phyloP scores from a whole-genome alignment of 1,139 yeast species.

The Hanseniaspora gamundiae region DNA sequence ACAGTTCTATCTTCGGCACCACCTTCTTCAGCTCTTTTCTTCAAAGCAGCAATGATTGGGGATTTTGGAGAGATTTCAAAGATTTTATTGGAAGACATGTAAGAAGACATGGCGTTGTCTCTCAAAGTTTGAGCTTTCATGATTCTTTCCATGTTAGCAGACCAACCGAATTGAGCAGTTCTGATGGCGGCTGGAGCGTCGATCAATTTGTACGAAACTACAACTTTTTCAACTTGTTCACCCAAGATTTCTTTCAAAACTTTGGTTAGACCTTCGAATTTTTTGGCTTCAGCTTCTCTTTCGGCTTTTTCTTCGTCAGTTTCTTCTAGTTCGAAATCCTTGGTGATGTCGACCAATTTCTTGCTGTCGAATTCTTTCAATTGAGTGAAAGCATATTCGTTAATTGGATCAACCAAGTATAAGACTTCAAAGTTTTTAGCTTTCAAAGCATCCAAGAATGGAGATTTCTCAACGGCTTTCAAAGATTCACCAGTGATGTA shows the following conservation, averaged over 20 bases:
- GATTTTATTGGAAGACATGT: slow-evolving; percentile 99
- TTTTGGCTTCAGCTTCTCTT: slow-evolving; percentile 89
- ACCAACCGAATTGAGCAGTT: slow-evolving; percentile 99
- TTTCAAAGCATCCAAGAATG: slow-evolving; percentile 97
- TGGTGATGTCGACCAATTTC: slow-evolving; percentile 96
- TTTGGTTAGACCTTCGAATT: slow-evolving; percentile 86
- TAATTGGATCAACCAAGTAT: slow-evolving; percentile 98
- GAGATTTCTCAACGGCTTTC: slow-evolving; percentile 97
- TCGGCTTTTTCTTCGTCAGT: slow-evolving; percentile 92
- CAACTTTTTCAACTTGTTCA: slow-evolving; percentile 98
- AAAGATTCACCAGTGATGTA: slow-evolving; percentile 98
- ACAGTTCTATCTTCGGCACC: slow-evolving; percentile 98
- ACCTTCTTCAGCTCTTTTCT: slow-evolving; percentile 89
- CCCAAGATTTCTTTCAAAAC: slow-evolving; percentile 96
- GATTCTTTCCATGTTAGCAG: slow-evolving; percentile 99
- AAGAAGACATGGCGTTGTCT: slow-evolving; percentile 96
- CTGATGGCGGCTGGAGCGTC: slow-evolving; percentile 99
- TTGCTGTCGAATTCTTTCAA: slow-evolving; percentile 99
- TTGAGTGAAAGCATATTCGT: slow-evolving; percentile 98
- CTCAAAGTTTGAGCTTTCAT: slow-evolving; percentile 99
- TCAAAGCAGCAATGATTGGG: slow-evolving; percentile 88
- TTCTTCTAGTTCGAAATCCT: slow-evolving; percentile 98
- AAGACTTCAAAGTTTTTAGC: slow-evolving; percentile 97
- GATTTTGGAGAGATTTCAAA: slow-evolving; percentile 98
- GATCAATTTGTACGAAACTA: slow-evolving; percentile 92